Evolutionary conservation across 306 rosid genomes (phyloP).

Genomic region (Dicorynia guianensis): DNA sequence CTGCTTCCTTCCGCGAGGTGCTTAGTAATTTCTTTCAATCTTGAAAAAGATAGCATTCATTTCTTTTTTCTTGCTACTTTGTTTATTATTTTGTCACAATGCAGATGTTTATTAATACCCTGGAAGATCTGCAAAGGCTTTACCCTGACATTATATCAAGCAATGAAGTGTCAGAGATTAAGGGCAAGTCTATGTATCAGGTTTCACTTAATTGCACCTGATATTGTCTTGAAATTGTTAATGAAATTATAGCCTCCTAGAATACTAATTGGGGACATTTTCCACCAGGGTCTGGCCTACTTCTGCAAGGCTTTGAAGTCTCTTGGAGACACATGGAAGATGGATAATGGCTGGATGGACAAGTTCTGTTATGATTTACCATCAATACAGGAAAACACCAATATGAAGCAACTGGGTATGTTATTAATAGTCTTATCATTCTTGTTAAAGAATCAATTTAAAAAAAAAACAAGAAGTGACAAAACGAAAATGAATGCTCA

Average conservation of each 20-base stretch:
- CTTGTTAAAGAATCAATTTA: background rate
- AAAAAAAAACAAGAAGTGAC: background rate
- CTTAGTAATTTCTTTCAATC: background rate
- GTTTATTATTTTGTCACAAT: slow-evolving; percentile 14
- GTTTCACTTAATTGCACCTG: slow-evolving; percentile 29
- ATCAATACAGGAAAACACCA: slow-evolving; percentile 43
- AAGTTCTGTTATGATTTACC: slow-evolving; percentile 48
- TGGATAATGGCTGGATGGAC: slow-evolving; percentile 44
- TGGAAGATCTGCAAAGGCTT: slow-evolving; percentile 60
- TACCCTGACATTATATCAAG: slow-evolving; percentile 50
- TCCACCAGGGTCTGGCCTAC: slow-evolving; percentile 50
- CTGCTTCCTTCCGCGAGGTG: slow-evolving; percentile 62
- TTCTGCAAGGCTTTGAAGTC: slow-evolving; percentile 61
- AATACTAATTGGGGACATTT: background rate
- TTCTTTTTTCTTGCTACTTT: background rate
- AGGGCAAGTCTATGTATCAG: slow-evolving; percentile 53
- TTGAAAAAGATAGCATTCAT: background rate
- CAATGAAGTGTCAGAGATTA: slow-evolving; percentile 46
- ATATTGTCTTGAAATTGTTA: background rate
- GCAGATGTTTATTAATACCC: slow-evolving; percentile 61
- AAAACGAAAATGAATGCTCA: background rate
- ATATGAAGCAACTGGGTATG: slow-evolving; percentile 55
- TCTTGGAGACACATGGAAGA: slow-evolving; percentile 66
- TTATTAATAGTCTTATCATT: background rate
- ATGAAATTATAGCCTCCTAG: background rate